phyloP scores from a whole-genome alignment of 805 yeast species.

The Candida orba region DNA sequence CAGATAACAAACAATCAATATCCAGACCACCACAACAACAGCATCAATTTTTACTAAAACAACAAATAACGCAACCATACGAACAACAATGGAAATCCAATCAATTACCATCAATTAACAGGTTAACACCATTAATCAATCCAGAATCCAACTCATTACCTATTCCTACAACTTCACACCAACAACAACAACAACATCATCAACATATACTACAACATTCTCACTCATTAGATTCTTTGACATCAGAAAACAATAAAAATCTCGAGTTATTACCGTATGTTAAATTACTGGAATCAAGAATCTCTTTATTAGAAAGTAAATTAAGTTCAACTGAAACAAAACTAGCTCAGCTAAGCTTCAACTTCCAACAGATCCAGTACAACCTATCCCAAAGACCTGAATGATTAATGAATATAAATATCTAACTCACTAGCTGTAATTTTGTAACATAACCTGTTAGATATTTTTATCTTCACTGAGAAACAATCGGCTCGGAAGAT shows the following conservation, averaged over 20 bases:
- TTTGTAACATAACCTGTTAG: too few species aligned
- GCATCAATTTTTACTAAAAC: neutral
- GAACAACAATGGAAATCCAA: slow-evolving; percentile 13
- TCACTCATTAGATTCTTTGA: slow-evolving; percentile 1
- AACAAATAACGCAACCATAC: neutral
- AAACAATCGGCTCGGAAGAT: too few species aligned
- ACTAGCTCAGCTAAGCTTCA: slow-evolving; percentile 14
- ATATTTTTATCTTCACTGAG: too few species aligned
- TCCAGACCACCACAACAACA: neutral
- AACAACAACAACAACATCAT: too few species aligned
- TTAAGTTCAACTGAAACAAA: slow-evolving; percentile 16
- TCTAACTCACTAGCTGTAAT: too few species aligned
- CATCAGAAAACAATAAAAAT: slow-evolving; percentile 3
- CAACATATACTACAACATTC: neutral
- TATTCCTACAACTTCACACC: neutral
- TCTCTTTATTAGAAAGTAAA: slow-evolving; percentile 16
- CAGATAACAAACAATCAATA: neutral
- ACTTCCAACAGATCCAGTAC: slow-evolving; percentile 7
- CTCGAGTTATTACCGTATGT: slow-evolving; percentile 16
- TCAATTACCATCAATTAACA: slow-evolving; percentile 8
- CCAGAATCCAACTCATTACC: neutral
- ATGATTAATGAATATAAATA: too few species aligned
- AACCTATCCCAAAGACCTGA: too few species aligned
- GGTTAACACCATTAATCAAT: slow-evolving; percentile 5
- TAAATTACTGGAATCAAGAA: slow-evolving; percentile 17